Conservation (phyloP, 192 early-diverging fungal genomes). For the Podila epicladia region DNA sequence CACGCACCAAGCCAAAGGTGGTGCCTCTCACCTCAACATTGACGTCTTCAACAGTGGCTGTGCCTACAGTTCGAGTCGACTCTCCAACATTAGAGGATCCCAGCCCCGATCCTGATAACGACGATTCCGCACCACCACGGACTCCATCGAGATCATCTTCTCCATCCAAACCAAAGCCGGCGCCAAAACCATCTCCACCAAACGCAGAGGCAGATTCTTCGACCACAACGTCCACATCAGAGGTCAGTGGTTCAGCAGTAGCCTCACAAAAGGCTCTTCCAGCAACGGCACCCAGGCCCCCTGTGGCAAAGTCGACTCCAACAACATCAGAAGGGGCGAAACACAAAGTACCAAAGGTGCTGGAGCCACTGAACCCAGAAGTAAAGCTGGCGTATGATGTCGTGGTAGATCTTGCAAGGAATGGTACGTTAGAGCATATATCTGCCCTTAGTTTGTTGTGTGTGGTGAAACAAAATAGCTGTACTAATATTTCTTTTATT, state of each 20-base stretch:
- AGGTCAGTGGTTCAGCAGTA: neutral
- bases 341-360: conserved; percentile 2
- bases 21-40: conserved; percentile 3
- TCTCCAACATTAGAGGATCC: conserved; percentile 16
- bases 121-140: conserved; percentile 17
- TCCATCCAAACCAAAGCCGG: conserved; percentile 17
- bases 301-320: neutral
- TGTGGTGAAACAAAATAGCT: neutral
- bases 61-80: conserved; percentile 28
- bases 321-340: neutral
- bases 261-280: too few species aligned
- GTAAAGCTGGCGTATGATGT: conserved; percentile 29
- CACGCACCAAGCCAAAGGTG: conserved; percentile 14
- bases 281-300: neutral
- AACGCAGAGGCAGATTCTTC: neutral
- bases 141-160: conserved; percentile 14
- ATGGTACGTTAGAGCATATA: conserved; percentile 19
- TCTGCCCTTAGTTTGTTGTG: neutral
- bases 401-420: conserved; percentile 31
- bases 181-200: neutral
- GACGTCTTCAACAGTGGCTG: neutral
- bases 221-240: neutral
- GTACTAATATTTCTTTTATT: neutral
- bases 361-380: conserved; percentile 46
- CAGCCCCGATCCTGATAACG: conserved; percentile 3